Percentiles rank a stretch among this genome's conserved stretches.
phyloP scores from a whole-genome alignment of 2,329 filamentous ascomycete genomes.

The Ophiocordyceps camponoti-leonardi region DNA sequence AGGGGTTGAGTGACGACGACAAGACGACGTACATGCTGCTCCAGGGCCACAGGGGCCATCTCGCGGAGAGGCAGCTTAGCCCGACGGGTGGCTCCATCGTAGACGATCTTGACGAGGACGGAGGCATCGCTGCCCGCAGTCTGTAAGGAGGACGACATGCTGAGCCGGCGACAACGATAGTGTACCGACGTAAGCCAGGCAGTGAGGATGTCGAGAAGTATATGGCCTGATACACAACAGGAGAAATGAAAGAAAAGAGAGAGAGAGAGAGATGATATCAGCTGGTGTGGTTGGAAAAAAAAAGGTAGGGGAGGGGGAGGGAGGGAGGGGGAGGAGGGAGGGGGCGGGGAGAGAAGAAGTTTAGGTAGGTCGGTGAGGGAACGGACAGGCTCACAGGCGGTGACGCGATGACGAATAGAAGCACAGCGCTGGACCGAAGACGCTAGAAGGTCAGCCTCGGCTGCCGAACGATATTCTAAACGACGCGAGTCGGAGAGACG shows the following conservation, averaged over 20 bases:
- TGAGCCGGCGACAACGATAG: background rate
- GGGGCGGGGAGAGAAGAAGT: no score
- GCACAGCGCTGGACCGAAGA: background rate
- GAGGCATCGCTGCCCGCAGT: slow-evolving; percentile 12
- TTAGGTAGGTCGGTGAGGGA: slow-evolving; percentile 1
- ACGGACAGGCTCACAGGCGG: slow-evolving; percentile 1
- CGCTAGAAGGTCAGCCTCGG: background rate
- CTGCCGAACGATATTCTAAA: background rate
- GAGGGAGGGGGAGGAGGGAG: no score
- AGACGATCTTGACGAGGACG: slow-evolving; percentile 73
- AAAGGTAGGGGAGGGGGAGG: background rate
- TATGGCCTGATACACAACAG: no score
- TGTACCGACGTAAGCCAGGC: background rate
- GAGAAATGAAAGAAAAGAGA: no score
- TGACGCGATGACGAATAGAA: background rate
- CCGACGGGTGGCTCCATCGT: slow-evolving; percentile 58
- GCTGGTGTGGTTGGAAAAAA: background rate
- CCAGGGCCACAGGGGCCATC: slow-evolving; percentile 55
- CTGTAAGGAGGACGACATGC: slow-evolving; percentile 11
- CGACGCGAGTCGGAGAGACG: background rate
- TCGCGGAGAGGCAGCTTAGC: slow-evolving; percentile 85
- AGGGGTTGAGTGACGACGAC: background rate
- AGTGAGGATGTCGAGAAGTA: background rate
- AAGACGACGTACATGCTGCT: slow-evolving; percentile 54
- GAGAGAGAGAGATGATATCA: no score